Evolutionary conservation across 345 rosid genomes (phyloP).

Genomic region (Camelina laxa): DNA sequence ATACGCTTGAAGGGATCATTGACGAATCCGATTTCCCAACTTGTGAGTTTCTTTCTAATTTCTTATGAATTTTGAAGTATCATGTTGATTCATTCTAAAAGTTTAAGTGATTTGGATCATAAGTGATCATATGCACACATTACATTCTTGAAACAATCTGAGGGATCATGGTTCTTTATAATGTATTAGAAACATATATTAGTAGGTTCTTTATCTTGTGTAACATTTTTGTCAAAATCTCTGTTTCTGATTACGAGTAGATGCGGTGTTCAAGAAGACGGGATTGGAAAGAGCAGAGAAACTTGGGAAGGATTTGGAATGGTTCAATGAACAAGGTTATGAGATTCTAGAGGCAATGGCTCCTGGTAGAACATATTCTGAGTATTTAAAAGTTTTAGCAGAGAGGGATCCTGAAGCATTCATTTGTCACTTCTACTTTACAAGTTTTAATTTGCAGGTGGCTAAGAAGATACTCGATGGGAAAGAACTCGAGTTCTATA

Average conservation of each 20-base stretch:
- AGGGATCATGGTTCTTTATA: too few species aligned
- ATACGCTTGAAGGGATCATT: constrained; percentile 70
- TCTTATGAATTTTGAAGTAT: background rate
- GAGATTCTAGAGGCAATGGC: constrained; percentile 56
- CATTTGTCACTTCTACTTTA: constrained; percentile 78
- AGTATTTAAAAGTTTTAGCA: constrained; percentile 33
- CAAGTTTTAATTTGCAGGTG: constrained; percentile 47
- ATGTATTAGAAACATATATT: too few species aligned
- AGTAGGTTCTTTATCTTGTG: too few species aligned
- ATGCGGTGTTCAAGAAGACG: background rate
- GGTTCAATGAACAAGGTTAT: constrained; percentile 3
- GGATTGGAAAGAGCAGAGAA: constrained; percentile 1
- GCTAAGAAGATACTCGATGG: constrained; percentile 62
- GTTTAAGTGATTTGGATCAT: background rate
- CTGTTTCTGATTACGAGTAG: background rate
- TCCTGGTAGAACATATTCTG: constrained; percentile 64
- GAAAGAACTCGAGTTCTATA: constrained; percentile 72
- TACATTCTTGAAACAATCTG: background rate
- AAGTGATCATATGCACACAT: background rate
- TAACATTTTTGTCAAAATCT: background rate
- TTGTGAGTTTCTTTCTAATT: constrained; percentile 50
- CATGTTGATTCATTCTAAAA: background rate
- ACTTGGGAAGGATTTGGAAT: background rate
- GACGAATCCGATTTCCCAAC: constrained; percentile 56
- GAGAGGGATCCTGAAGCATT: constrained; percentile 82